phyloP scores from a whole-genome alignment of 2,329 filamentous ascomycete genomes.

The Hymenoscyphus fructigenus region DNA sequence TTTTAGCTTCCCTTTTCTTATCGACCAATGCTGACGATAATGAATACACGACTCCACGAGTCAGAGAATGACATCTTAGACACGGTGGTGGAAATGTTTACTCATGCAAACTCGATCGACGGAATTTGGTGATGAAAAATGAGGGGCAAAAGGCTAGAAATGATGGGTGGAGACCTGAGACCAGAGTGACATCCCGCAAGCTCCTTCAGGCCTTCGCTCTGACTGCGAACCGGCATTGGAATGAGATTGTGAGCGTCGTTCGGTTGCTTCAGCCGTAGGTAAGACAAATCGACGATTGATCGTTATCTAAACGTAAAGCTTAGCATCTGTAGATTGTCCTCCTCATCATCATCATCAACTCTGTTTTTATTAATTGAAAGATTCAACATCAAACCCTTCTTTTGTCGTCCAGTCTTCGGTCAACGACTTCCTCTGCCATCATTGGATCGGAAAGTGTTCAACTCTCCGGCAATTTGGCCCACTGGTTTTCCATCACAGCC shows the following conservation, averaged over 20 bases:
- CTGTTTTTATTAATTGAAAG: too few relatives aligned
- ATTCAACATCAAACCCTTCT: background rate
- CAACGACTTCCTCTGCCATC: too few relatives aligned
- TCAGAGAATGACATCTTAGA: background rate
- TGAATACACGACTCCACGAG: background rate
- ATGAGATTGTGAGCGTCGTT: background rate
- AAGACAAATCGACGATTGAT: background rate
- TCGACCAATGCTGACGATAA: background rate
- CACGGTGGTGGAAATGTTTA: background rate
- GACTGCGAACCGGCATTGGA: background rate
- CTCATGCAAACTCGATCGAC: background rate
- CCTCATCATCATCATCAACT: too few relatives aligned
- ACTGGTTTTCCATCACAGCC: slow-evolving; percentile 6
- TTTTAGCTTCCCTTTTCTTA: background rate
- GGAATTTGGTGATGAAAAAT: background rate
- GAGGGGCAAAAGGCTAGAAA: background rate
- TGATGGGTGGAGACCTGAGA: background rate
- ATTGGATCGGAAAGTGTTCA: background rate
- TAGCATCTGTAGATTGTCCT: too few relatives aligned
- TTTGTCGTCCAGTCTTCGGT: too few relatives aligned
- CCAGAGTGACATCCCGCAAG: background rate
- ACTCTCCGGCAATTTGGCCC: background rate
- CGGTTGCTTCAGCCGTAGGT: background rate
- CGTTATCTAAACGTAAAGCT: background rate
- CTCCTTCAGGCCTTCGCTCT: background rate